A percentile compares a stretch with the other conserved stretches of the same genome.
These are phyloP conservation scores for Arabidopsis arenosa DNA, from an alignment of 345 rosid genomes.

Conservation along the genomic window DNA sequence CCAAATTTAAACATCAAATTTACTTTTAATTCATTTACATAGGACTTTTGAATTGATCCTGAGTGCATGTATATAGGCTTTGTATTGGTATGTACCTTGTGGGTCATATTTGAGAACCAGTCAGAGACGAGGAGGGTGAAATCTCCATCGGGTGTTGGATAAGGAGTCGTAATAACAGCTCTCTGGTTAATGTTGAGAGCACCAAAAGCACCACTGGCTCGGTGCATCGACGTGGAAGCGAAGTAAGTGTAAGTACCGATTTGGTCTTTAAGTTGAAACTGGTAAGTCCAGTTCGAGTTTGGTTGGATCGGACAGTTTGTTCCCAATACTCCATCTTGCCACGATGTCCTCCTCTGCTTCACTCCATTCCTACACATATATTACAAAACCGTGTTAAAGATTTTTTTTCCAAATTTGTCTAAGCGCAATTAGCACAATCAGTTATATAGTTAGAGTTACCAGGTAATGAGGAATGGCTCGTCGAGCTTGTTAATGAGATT, in stretches of 20 bases:
- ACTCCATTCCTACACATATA: constrained; percentile 67
- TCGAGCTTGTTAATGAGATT: constrained; percentile 74
- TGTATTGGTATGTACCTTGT: constrained; percentile 56
- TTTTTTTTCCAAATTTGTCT: not conserved
- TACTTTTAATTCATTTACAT: no score
- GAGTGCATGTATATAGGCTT: not conserved
- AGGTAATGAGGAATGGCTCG: constrained; percentile 78
- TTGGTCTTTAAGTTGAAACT: constrained; percentile 83
- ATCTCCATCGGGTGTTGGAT: constrained; percentile 57
- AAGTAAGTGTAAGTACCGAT: constrained; percentile 74
- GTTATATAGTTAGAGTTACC: constrained; percentile 49
- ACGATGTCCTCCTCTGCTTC: constrained; percentile 66
- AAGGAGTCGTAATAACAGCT: constrained; percentile 66
- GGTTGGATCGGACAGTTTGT: constrained; percentile 91
- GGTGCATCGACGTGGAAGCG: constrained; percentile 69
- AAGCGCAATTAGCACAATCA: not conserved
- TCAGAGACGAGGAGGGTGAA: constrained; percentile 68
- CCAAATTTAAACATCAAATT: no score
- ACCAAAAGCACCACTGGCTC: constrained; percentile 78
- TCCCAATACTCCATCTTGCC: constrained; percentile 94
- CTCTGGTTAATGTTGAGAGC: constrained; percentile 60
- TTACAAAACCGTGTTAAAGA: not conserved
- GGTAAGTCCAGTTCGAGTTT: constrained; percentile 76
- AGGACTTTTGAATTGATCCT: no score
- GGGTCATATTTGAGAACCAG: constrained; percentile 58